These are phyloP conservation scores for Aureobasidium mangrovei DNA, from an alignment of 2,329 filamentous ascomycete genomes.

Conservation along the genomic window DNA sequence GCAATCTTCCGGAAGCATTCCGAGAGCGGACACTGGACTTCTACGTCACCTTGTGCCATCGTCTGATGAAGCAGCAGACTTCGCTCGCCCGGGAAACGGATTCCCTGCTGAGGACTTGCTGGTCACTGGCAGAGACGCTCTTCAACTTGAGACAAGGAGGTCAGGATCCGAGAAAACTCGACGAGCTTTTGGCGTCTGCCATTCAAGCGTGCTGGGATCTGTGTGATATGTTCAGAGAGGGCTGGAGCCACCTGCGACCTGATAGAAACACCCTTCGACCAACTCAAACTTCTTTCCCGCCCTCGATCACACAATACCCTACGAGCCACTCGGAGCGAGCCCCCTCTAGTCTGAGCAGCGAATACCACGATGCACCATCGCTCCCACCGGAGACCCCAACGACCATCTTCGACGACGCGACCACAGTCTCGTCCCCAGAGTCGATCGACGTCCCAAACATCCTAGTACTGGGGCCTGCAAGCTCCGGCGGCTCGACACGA, in stretches of 20 bases:
- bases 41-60: slow-evolving; percentile 86
- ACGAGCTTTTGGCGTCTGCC: slow-evolving; percentile 71
- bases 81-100: slow-evolving; percentile 75
- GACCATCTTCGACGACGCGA: slow-evolving; percentile 88
- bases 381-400: slow-evolving; percentile 78
- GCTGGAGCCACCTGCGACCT: slow-evolving; percentile 81
- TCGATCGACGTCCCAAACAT: slow-evolving; percentile 72
- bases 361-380: slow-evolving; percentile 35
- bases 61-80: slow-evolving; percentile 88
- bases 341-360: slow-evolving; percentile 38
- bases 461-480: slow-evolving; percentile 62
- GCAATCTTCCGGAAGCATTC: slow-evolving; percentile 74
- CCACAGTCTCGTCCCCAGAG: slow-evolving; percentile 60
- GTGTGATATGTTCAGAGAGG: slow-evolving; percentile 85
- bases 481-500: slow-evolving; percentile 24
- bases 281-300: slow-evolving; percentile 64
- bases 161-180: slow-evolving; percentile 60
- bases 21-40: slow-evolving; percentile 86
- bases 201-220: slow-evolving; percentile 93
- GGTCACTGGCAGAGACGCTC: slow-evolving; percentile 85
- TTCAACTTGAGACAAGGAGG: slow-evolving; percentile 81
- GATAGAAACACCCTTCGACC: slow-evolving; percentile 79
- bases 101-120: slow-evolving; percentile 74
- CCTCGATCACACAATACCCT: background rate
- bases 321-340: slow-evolving; percentile 27